phyloP scores from a whole-genome alignment of 2,329 filamentous ascomycete genomes.

The Aspergillus unguis region DNA sequence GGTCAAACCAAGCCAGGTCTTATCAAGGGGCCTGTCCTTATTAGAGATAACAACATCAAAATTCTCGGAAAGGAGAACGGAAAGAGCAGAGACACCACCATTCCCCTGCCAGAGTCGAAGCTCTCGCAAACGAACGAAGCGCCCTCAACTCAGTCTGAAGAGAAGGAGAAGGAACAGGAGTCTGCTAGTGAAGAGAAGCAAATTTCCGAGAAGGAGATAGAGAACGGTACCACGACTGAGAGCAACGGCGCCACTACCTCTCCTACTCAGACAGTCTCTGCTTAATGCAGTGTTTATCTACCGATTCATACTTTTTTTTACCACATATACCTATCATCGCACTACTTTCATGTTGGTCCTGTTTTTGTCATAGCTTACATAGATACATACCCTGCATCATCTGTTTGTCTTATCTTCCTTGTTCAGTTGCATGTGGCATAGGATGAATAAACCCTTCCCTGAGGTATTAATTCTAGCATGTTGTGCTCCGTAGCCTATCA shows the following conservation, averaged over 20 bases:
- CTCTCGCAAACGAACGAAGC: background rate
- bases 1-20: constrained; percentile 27
- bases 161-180: background rate
- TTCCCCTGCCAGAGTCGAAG: constrained; percentile 23
- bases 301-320: background rate
- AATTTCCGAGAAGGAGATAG: background rate
- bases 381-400: constrained; percentile 4
- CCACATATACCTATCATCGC: background rate
- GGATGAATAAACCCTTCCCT: too few species aligned
- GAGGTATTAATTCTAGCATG: too few species aligned
- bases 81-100: constrained; percentile 26
- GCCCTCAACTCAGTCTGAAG: background rate
- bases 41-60: constrained; percentile 32
- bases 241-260: background rate
- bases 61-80: constrained; percentile 35
- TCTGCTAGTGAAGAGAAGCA: background rate
- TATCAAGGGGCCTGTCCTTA: constrained; percentile 36
- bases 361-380: constrained; percentile 6
- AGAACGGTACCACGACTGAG: background rate
- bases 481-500: too few species aligned
- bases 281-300: background rate
- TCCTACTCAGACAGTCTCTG: background rate
- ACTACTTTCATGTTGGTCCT: background rate
- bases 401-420: background rate
- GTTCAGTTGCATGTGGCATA: too few species aligned